Conservation (phyloP, 1,139 yeast genomes). For the Citeromyces hawaiiensis region DNA sequence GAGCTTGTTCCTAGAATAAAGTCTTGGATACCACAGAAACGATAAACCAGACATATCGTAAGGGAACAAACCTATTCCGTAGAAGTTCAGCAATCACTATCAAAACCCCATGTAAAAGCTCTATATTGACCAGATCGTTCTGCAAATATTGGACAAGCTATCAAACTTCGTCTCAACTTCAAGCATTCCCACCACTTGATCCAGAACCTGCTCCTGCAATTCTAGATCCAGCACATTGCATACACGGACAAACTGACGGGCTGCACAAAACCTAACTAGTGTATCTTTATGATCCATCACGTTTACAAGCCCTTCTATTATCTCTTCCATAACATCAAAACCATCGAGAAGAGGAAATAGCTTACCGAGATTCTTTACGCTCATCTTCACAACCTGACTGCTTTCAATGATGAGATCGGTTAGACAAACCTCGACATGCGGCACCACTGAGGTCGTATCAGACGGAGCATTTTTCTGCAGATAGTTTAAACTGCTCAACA, state of each 20-base stretch:
- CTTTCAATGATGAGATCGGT: not conserved
- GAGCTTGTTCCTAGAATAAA: conserved; percentile 26
- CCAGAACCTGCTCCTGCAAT: conserved; percentile 19
- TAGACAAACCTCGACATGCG: not conserved
- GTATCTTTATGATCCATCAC: conserved; percentile 22
- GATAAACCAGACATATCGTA: conserved; percentile 13
- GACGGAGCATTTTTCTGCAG: conserved; percentile 5
- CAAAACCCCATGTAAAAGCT: conserved; percentile 29
- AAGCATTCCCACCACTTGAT: conserved; percentile 16
- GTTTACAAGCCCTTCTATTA: conserved; percentile 20
- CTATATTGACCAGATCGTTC: conserved; percentile 15
- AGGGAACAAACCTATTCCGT: conserved; percentile 10
- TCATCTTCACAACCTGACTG: conserved; percentile 10
- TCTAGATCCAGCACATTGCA: conserved; percentile 15
- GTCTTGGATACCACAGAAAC: conserved; percentile 19
- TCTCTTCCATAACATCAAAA: conserved; percentile 24
- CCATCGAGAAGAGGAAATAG: conserved; percentile 14
- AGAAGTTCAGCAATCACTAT: conserved; percentile 28
- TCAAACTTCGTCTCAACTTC: conserved; percentile 8
- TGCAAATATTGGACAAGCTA: conserved; percentile 6
- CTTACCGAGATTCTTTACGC: conserved; percentile 22
- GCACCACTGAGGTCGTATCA: not conserved
- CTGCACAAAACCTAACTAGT: conserved; percentile 25
- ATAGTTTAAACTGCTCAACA: conserved; percentile 2
- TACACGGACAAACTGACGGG: conserved; percentile 30